phyloP scores from a whole-genome alignment of 208 protist species.

The Leishmania lainsoni region DNA sequence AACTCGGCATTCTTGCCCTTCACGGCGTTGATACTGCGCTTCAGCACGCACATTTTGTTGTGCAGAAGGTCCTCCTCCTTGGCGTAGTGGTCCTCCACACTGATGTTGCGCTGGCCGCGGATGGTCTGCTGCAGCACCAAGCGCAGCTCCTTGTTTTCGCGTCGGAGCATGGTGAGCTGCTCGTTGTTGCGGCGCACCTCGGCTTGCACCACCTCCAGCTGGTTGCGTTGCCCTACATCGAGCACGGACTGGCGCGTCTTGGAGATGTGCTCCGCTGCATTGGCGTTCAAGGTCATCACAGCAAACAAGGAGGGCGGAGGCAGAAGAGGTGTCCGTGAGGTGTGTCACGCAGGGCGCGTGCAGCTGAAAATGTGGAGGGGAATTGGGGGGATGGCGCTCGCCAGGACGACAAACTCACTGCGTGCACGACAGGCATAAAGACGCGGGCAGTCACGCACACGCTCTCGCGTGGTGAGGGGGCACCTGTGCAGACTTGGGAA shows the following conservation, averaged over 20 bases:
- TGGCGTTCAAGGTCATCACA: slow-evolving; percentile 1
- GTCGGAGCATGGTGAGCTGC: slow-evolving; percentile 73
- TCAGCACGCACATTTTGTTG: slow-evolving; percentile 82
- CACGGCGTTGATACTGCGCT: slow-evolving; percentile 86
- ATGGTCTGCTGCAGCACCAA: slow-evolving; percentile 48
- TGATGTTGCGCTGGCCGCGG: slow-evolving; percentile 61
- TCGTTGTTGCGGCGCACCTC: slow-evolving; percentile 90
- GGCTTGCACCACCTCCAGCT: slow-evolving; percentile 77
- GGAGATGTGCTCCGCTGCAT: neutral
- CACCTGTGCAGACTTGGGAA: neutral
- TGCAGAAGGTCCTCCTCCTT: slow-evolving; percentile 80
- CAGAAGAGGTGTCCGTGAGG: neutral
- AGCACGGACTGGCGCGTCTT: slow-evolving; percentile 78
- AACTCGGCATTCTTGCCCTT: slow-evolving; percentile 79
- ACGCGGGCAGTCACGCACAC: neutral
- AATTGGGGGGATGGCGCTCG: neutral
- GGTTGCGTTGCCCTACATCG: slow-evolving; percentile 88
- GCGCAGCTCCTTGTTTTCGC: slow-evolving; percentile 90
- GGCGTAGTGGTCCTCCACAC: slow-evolving; percentile 74
- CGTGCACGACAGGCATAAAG: neutral
- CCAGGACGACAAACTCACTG: neutral
- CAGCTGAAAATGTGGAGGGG: neutral
- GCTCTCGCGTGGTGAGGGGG: neutral
- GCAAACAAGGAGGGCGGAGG: neutral
- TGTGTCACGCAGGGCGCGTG: neutral